Base-by-base conservation (phyloP, 75 land plant genomes). In the Cupressus sempervirens region DNA sequence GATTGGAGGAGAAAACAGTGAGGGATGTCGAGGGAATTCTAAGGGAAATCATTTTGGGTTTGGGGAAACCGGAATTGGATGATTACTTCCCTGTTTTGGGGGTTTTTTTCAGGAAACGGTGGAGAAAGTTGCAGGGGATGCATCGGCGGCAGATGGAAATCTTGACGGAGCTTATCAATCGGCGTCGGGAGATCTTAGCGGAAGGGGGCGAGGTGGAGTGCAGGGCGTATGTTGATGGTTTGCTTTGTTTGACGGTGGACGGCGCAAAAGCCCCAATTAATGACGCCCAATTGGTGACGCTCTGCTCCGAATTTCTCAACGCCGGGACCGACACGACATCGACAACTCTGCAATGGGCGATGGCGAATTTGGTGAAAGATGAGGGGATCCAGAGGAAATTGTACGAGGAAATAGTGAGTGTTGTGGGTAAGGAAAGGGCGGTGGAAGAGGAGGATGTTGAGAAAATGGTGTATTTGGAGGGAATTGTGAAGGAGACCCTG, bases 341-440 rank as follows among this genome's bases (percentile, higher is more conserved):
- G 11, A 88, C 91, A 29, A 30, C 80, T 0, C 20, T 91, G 72
- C 81, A 89, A 45, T 91, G 91, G 91, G 53, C 65, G 29, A 83
- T 91, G 85, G 92, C 91, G 16, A 87, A 91, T 65, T 23, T 91
- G 83, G 87, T 88, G 84, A 84, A 86, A 34, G 8, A 84, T 76
- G 88, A 74, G n/a, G 80, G 32, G 4, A 76, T 86, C 29, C 92
- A 91, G 73, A 82, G 48, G 1, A 89, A 38, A 80, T 40, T 89
- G 1, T 86, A 82, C 15, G 38, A 80, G 10, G 92, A 90, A 82
- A 86, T 89, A 11, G 74, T 48, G 8, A 29, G 7, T 12, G 48
- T 82, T 16, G 84, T 82, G 18, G 84, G 79, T 10, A 48, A 83
- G 76, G 87, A 35, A 26, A 73, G 50, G 0, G 18, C 23, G 30